Evolutionary conservation across 106 monocot species (phyloP).

Genomic region (Gastrodia elata): DNA sequence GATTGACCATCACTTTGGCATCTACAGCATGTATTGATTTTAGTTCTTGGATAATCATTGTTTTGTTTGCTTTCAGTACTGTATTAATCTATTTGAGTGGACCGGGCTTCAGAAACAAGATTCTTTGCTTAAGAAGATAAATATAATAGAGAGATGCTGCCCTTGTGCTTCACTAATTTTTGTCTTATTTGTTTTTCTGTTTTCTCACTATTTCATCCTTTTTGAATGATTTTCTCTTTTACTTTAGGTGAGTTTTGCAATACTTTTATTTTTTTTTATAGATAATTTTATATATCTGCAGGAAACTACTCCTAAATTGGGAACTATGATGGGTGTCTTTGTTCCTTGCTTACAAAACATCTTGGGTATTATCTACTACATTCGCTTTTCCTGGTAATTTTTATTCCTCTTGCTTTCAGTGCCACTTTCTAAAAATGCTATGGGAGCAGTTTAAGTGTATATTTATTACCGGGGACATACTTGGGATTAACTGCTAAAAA

Average conservation of each 20-base stretch:
- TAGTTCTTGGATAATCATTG: neutral
- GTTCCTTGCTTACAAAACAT: slow-evolving; percentile 97
- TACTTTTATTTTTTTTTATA: neutral
- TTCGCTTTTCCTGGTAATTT: slow-evolving; percentile 92
- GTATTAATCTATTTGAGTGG: neutral
- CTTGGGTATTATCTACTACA: slow-evolving; percentile 93
- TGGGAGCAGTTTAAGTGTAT: neutral
- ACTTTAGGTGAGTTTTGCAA: neutral
- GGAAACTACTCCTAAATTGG: slow-evolving; percentile 53
- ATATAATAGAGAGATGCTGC: neutral
- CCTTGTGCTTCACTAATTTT: neutral
- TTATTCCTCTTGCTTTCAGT: neutral
- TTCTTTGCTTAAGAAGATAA: neutral
- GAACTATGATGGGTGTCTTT: slow-evolving; percentile 96
- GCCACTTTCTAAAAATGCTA: neutral
- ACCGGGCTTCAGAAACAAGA: neutral
- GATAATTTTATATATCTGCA: slow-evolving; percentile 26
- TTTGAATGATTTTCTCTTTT: neutral
- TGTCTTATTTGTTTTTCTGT: neutral
- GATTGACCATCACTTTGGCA: neutral
- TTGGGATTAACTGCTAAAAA: neutral
- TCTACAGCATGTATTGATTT: neutral
- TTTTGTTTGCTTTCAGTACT: neutral
- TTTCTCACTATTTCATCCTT: neutral
- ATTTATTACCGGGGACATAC: neutral